Conservation (phyloP, 495 filamentous ascomycete genomes). For the Penicillium longicatenatum region DNA sequence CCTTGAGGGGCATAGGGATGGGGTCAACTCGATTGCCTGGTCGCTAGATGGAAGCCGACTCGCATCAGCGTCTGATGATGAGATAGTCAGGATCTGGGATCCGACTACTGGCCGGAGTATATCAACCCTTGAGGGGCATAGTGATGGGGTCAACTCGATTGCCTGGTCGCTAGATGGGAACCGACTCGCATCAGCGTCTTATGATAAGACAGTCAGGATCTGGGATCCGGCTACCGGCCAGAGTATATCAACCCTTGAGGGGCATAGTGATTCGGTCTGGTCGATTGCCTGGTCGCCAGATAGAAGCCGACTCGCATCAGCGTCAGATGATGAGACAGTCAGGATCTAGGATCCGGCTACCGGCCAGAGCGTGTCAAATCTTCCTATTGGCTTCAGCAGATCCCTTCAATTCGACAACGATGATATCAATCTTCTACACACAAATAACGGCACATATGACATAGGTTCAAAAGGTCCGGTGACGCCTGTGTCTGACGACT, state of each 20-base stretch:
- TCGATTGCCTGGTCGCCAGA: too few relatives aligned
- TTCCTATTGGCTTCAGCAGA: not conserved
- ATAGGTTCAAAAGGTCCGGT: not conserved
- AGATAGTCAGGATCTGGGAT: too few relatives aligned
- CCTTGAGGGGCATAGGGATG: constrained; percentile 1
- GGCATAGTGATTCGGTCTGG: not conserved
- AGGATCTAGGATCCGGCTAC: too few relatives aligned
- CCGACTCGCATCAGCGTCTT: constrained; percentile 10
- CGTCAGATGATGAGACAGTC: too few relatives aligned
- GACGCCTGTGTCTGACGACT: not conserved
- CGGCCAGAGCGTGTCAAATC: not conserved
- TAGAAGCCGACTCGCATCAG: too few relatives aligned
- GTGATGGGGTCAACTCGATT: constrained; percentile 4
- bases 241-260: constrained; percentile 6
- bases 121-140: too few relatives aligned
- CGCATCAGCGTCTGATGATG: too few relatives aligned
- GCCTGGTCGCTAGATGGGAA: constrained; percentile 18
- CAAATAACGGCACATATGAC: constrained; percentile 7
- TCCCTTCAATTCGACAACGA: constrained; percentile 5
- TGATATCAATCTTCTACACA: constrained; percentile 10
- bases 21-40: not conserved
- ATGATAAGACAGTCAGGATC: constrained; percentile 13
- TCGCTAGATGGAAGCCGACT: constrained; percentile 12
- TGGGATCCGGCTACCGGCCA: constrained; percentile 10
- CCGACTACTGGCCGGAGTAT: too few relatives aligned